These are phyloP conservation scores for Ploettnerulaceae sp. DNA, from an alignment of 2,329 filamentous ascomycete genomes.

Conservation along the genomic window DNA sequence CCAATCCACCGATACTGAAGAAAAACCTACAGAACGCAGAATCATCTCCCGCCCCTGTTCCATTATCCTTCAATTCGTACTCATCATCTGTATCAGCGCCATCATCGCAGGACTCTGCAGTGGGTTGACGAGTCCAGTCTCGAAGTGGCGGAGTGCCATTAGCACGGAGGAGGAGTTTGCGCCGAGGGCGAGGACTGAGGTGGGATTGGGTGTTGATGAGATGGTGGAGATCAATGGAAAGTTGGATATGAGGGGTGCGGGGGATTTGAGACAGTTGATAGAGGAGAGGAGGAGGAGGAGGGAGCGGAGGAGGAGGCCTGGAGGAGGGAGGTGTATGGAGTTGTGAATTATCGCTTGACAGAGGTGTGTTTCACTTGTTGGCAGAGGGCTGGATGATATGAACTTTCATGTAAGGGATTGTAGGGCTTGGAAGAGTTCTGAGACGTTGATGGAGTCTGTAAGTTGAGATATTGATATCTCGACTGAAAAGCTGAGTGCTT, in stretches of 20 bases:
- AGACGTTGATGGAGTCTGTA: too few species aligned
- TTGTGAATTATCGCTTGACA: too few species aligned
- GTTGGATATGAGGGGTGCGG: not conserved
- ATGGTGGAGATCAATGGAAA: not conserved
- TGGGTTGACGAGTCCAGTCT: constrained; percentile 5
- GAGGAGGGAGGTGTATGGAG: not conserved
- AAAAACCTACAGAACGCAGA: too few species aligned
- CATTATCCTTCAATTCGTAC: constrained; percentile 4
- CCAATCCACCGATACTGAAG: too few species aligned
- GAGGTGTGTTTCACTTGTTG: too few species aligned
- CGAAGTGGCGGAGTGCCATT: not conserved
- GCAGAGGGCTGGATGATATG: too few species aligned
- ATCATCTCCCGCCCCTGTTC: not conserved
- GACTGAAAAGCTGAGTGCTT: too few species aligned
- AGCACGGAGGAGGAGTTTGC: not conserved
- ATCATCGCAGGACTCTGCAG: constrained; percentile 5
- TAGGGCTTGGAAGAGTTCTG: too few species aligned
- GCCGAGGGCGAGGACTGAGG: not conserved
- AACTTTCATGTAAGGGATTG: too few species aligned
- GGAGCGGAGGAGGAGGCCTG: not conserved
- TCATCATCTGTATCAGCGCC: constrained; percentile 10
- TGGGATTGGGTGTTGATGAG: not conserved
- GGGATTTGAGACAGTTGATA: not conserved
- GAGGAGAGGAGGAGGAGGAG: not conserved
- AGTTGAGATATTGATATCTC: too few species aligned